Evolutionary conservation across 2,329 filamentous ascomycete genomes (phyloP), one percentile per base, ranked within the genome.

Genomic region (Neofusicoccum cordaticola): DNA sequence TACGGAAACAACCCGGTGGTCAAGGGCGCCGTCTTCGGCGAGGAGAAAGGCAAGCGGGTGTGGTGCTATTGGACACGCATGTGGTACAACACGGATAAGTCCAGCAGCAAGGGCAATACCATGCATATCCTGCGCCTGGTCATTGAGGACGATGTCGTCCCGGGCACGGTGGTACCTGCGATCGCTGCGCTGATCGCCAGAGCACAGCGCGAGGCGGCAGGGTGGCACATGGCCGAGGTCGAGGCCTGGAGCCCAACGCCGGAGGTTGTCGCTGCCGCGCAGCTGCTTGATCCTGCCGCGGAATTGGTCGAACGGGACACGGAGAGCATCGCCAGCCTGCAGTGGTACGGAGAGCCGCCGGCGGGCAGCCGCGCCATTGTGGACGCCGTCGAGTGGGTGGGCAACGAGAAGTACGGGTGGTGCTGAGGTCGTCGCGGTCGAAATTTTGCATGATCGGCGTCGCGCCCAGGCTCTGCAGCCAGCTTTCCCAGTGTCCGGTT

Each of bases 191-290:
- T 97, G 31, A 74, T 96, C 50, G 77, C 79, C 47, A 80, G 88
- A 50, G 93, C 92, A 4, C 87, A 89, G 71, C 78, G 78, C 8
- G 87, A 96, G 76, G 93, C 93, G 1, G 78, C 81, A 2, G 81
- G 86, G 64, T 96, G 91, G 90, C 80, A 85, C 50, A 86, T 92
- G 79, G 81, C 83, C 45, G 83, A 86, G 51, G 86, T 97, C 3
- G 85, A 93, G 74, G 81, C 94, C 60, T 98, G 94, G 94, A 96
- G 95, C 73, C 93, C 93, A 0, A 84, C 84, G 3, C 79, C 85
- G 74, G 74, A 72, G 67, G 74, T 77, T 12, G 64, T 83, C 35
- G 75, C 75, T 34, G 82, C 79, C 47, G 80, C 77, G 11, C 71
- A 73, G 68, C 69, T 68, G 15, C 70, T 89, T 45, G 77, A 88